Evolutionary conservation across 768 basidiomycete species (phyloP).

Genomic region (Psilocybe cyanescens): DNA sequence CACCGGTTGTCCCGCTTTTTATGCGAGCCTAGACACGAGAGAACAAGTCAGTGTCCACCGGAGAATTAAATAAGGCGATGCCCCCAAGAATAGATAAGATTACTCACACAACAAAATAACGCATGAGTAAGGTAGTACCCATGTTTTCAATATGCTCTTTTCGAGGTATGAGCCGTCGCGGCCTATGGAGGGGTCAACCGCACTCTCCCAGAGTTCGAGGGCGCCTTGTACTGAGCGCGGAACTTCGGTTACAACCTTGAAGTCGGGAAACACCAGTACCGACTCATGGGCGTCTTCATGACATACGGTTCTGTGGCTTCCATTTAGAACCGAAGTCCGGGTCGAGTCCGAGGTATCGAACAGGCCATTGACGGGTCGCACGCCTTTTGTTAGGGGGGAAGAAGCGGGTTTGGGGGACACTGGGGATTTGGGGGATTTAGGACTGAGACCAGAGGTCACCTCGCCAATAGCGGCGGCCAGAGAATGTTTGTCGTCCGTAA

Average conservation of each 20-base stretch:
- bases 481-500: conserved; percentile 70
- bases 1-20: conserved; percentile 93
- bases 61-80: background rate
- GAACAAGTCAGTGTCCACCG: conserved; percentile 19
- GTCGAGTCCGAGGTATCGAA: conserved; percentile 59
- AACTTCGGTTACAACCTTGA: conserved; percentile 79
- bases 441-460: conserved; percentile 31
- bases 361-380: conserved; percentile 50
- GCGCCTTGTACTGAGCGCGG: conserved; percentile 68
- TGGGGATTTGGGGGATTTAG: conserved; percentile 19
- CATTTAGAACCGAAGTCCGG: conserved; percentile 78
- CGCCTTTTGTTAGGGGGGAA: conserved; percentile 30
- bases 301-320: conserved; percentile 77
- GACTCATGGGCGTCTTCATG: conserved; percentile 68
- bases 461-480: conserved; percentile 65
- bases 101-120: conserved; percentile 86
- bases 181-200: conserved; percentile 62
- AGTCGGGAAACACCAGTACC: conserved; percentile 92
- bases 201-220: conserved; percentile 63
- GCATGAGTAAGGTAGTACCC: conserved; percentile 87
- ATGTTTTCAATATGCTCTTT: conserved; percentile 60
- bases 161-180: conserved; percentile 47
- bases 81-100: conserved; percentile 2
- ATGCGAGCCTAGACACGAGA: conserved; percentile 76
- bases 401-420: conserved; percentile 30